Evolutionary conservation across 768 basidiomycete genomes (phyloP), one percentile per base, ranked within the genome.

Genomic region (Termitomyces sp.): DNA sequence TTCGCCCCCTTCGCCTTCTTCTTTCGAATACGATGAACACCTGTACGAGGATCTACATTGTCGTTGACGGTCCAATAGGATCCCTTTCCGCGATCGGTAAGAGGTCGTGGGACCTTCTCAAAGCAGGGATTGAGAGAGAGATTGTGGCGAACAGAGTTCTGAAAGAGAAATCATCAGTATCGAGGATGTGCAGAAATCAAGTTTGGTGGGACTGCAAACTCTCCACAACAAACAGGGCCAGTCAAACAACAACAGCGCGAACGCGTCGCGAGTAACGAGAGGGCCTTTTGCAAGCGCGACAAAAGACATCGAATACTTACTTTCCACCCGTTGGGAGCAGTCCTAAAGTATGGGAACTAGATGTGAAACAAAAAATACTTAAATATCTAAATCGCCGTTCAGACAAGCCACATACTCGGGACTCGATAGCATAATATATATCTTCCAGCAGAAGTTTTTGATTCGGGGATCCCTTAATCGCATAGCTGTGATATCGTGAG

Each of bases 1-100:
- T 79, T 79, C 36, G 75, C 70, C 18, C 78, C 77, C 70, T 90
- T 88, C 45, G 80, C 79, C 67, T 92, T 90, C 79, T 92, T 93
- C 75, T 93, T 93, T 67, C 92, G 87, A 54, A 92, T 81, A 26
- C 92, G 85, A 67, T 94, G 92, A 33, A 93, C 92, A 36, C 92
- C 92, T 3, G 92, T 92, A 41, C 90, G 88, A 50, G 90, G 90
- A 66, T 93, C 90, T 45, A 93, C 89, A 64, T 89, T 88, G 65
- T 93, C 90, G 65, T 93, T 92, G 60, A 94, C 92, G 0, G 90
- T 92, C 92, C 92, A 94, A 67, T 93, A 94, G 0, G 90, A 92
- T 22, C 92, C 92, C 66, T 94, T 94, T 53, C 92, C 92, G 52
- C 92, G 86, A 66, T 94, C 92, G 6, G 92, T 94, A 63, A 94